A percentile compares a stretch with the other conserved stretches of the same genome.
Conservation (phyloP, 169 alveolate genomes). For the Plasmodium gallinaceum region DNA sequence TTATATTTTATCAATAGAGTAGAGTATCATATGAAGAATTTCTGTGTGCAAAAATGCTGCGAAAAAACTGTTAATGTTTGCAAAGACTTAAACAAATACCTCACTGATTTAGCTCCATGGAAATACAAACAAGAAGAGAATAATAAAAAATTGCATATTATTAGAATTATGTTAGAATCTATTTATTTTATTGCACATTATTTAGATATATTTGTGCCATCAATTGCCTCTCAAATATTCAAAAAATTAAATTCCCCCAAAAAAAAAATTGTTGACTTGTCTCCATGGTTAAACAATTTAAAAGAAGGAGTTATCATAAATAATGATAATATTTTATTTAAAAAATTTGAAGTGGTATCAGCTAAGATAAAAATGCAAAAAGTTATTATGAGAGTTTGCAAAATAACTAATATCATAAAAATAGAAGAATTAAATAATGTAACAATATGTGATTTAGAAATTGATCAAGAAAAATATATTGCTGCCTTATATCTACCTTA, state of each 20-base stretch:
- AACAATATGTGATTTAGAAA: conserved; percentile 47
- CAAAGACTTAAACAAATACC: conserved; percentile 87
- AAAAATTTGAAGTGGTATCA: conserved; percentile 58
- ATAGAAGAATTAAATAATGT: conserved; percentile 1
- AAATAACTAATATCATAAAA: conserved; percentile 37
- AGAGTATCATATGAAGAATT: conserved; percentile 71
- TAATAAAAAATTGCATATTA: conserved; percentile 81
- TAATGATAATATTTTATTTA: conserved; percentile 65
- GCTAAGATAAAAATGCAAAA: conserved; percentile 46
- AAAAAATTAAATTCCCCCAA: conserved; percentile 84
- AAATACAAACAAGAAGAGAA: conserved; percentile 76
- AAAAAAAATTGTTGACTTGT: conserved; percentile 75
- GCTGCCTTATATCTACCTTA: conserved; percentile 42
- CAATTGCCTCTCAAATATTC: conserved; percentile 87
- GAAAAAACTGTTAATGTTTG: conserved; percentile 85
- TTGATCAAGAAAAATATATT: conserved; percentile 31
- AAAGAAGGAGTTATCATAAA: conserved; percentile 53
- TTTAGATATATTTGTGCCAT: conserved; percentile 90
- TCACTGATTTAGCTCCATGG: conserved; percentile 94
- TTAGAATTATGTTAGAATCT: conserved; percentile 92
- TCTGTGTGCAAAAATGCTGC: conserved; percentile 83
- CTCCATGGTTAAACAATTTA: conserved; percentile 80
- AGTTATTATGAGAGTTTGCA: conserved; percentile 61
- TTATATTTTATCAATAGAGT: conserved; percentile 79
- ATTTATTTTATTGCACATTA: conserved; percentile 90